Evolutionary conservation across 768 basidiomycete species (phyloP).

Genomic region (Lentinula sp.): DNA sequence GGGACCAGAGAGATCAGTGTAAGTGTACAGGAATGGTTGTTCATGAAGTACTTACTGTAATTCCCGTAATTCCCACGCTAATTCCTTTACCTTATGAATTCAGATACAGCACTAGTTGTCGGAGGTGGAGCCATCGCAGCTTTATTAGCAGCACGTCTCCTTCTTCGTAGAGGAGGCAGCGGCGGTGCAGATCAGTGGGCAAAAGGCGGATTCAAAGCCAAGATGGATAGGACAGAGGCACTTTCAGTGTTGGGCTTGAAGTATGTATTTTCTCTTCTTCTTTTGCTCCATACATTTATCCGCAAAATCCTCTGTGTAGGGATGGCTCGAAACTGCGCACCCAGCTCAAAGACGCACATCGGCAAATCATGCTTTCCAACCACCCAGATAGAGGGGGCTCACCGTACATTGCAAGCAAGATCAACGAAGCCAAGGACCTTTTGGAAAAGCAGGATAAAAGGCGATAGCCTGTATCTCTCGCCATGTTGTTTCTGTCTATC

Average conservation of each 20-base stretch:
- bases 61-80: not conserved
- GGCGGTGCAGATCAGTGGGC: constrained; percentile 78
- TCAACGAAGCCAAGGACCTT: constrained; percentile 96
- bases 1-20: too few relatives aligned
- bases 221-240: constrained; percentile 96
- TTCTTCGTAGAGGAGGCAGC: constrained; percentile 58
- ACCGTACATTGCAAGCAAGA: constrained; percentile 97
- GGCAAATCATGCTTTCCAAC: constrained; percentile 96
- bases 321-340: constrained; percentile 70
- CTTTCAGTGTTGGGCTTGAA: constrained; percentile 86
- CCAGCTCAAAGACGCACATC: constrained; percentile 90
- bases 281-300: not conserved
- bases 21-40: too few relatives aligned
- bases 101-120: constrained; percentile 76
- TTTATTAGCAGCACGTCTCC: constrained; percentile 65
- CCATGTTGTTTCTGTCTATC: not conserved
- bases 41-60: too few relatives aligned
- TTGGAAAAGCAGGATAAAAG: constrained; percentile 71
- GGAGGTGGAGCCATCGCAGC: constrained; percentile 76
- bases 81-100: constrained; percentile 18
- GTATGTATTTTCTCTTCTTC: constrained; percentile 43
- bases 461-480: constrained; percentile 6
- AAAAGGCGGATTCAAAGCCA: constrained; percentile 92
- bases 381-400: constrained; percentile 98
- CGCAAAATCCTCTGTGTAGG: constrained; percentile 31